A percentile compares a stretch with the other conserved stretches of the same genome.
Conservation (phyloP, 2,329 filamentous ascomycete species). For the Colletotrichum sp. region DNA sequence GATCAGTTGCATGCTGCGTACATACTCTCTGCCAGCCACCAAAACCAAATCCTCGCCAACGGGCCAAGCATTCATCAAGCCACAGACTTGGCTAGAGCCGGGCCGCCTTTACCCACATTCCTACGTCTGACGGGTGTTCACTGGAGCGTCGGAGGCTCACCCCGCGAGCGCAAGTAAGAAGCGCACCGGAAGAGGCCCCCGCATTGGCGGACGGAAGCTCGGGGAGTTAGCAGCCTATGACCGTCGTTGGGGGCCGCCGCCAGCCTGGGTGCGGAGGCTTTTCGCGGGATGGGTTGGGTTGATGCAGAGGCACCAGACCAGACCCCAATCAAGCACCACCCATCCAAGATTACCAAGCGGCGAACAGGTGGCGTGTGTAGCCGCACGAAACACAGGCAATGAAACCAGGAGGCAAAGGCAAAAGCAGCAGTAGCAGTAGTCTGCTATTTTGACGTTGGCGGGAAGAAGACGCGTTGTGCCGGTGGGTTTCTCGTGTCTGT, state of each 20-base stretch:
- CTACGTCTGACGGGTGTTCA: background rate
- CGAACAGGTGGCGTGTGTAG: background rate
- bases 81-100: background rate
- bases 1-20: background rate
- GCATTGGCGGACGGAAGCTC: background rate
- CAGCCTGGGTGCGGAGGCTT: constrained; percentile 2
- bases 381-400: constrained; percentile 1
- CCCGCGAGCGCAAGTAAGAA: background rate
- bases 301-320: background rate
- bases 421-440: background rate
- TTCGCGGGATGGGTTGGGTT: constrained; percentile 8
- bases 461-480: background rate
- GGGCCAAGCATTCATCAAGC: background rate
- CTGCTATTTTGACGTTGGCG: background rate
- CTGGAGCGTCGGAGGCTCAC: background rate
- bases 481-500: background rate
- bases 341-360: background rate
- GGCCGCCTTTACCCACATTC: background rate
- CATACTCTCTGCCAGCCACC: background rate
- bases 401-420: background rate
- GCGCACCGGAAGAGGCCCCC: constrained; percentile 6
- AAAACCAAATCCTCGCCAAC: background rate
- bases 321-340: background rate
- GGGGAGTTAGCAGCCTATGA: background rate
- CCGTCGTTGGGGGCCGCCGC: background rate